Conservation (phyloP, 768 basidiomycete species). For the Butyriboletus loyo region DNA sequence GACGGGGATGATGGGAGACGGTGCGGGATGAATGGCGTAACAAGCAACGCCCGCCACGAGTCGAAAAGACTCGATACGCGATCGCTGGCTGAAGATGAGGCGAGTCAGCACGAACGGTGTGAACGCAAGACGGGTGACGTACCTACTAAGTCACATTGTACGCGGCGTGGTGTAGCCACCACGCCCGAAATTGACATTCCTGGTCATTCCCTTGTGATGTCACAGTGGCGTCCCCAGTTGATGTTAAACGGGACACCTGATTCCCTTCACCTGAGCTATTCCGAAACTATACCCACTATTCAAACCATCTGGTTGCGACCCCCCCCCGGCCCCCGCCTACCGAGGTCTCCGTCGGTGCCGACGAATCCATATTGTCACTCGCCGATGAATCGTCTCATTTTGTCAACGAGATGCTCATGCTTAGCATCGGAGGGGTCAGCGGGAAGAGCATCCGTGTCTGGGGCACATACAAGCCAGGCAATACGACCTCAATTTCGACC, state of each 20-base stretch:
- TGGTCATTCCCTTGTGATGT: slow-evolving; percentile 43
- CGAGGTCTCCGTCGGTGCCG: slow-evolving; percentile 47
- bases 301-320: slow-evolving; percentile 41
- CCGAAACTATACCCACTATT: slow-evolving; percentile 41
- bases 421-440: slow-evolving; percentile 30
- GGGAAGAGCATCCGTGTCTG: slow-evolving; percentile 41
- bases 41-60: background rate
- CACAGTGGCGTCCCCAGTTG: slow-evolving; percentile 45
- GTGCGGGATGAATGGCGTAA: background rate
- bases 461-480: slow-evolving; percentile 41
- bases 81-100: background rate
- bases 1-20: background rate
- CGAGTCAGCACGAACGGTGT: background rate
- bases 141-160: slow-evolving; percentile 35
- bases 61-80: background rate
- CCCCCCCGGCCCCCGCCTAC: slow-evolving; percentile 38
- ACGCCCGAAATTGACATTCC: slow-evolving; percentile 45
- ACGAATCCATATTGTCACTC: slow-evolving; percentile 38
- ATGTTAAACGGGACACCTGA: slow-evolving; percentile 35
- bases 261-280: slow-evolving; percentile 38
- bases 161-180: slow-evolving; percentile 36
- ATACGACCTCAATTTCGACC: slow-evolving; percentile 34
- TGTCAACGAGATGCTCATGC: slow-evolving; percentile 42
- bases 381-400: slow-evolving; percentile 42
- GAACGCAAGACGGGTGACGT: no score